Conservation (phyloP, 2,329 filamentous ascomycete species). For the Chalaropsis ovoidea region DNA sequence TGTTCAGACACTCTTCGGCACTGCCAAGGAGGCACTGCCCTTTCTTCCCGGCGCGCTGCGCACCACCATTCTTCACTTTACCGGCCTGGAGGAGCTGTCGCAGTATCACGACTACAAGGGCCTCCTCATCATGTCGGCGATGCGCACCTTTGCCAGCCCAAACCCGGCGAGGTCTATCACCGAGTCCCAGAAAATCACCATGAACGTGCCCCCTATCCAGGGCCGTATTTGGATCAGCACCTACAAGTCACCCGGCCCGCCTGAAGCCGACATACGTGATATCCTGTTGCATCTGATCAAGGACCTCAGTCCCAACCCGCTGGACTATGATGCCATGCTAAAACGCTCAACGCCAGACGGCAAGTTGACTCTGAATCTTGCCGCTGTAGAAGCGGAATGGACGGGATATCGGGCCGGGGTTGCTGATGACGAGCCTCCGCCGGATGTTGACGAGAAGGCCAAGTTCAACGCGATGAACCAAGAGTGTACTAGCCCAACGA, state of each 20-base stretch:
- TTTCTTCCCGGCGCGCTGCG: conserved; percentile 51
- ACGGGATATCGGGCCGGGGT: conserved; percentile 56
- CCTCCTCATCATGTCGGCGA: conserved; percentile 58
- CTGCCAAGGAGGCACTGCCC: background rate
- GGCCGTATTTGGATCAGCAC: conserved; percentile 74
- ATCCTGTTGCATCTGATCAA: conserved; percentile 50
- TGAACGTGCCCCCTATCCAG: conserved; percentile 58
- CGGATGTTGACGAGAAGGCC: conserved; percentile 49
- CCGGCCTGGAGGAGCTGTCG: conserved; percentile 59
- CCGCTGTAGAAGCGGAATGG: conserved; percentile 62
- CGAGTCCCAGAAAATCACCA: conserved; percentile 52
- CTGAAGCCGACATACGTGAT: conserved; percentile 47
- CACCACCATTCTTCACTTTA: conserved; percentile 51
- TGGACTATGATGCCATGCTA: conserved; percentile 27
- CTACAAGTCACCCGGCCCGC: conserved; percentile 52
- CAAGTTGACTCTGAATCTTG: conserved; percentile 38
- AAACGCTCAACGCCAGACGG: conserved; percentile 27
- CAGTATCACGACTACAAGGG: conserved; percentile 71
- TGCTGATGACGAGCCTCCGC: conserved; percentile 41
- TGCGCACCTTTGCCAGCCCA: conserved; percentile 50
- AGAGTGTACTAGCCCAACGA: conserved; percentile 53
- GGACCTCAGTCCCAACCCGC: conserved; percentile 32
- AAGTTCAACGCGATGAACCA: conserved; percentile 58
- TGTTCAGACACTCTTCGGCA: background rate
- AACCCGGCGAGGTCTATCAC: conserved; percentile 43